These are phyloP conservation scores for Neofusicoccum cordaticola DNA, from an alignment of 2,329 filamentous ascomycete genomes.

Conservation along the genomic window DNA sequence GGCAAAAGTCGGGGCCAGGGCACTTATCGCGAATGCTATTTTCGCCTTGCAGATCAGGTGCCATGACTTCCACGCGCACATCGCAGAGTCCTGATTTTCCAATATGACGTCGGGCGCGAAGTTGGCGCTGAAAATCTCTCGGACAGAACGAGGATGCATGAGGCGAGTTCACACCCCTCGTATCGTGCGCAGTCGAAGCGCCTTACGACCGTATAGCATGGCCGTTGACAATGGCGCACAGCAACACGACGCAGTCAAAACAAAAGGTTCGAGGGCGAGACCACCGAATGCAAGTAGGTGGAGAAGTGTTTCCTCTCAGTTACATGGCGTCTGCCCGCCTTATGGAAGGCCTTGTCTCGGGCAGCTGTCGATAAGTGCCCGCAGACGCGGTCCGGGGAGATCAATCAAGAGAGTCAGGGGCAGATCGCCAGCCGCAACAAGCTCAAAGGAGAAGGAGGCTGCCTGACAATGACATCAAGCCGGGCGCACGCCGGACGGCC, in stretches of 20 bases:
- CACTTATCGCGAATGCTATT: too few species aligned
- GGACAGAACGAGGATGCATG: not conserved
- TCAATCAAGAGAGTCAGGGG: conserved; percentile 7
- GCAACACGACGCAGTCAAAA: too few species aligned
- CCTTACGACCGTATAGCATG: not conserved
- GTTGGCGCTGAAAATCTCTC: not conserved
- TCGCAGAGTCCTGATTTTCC: not conserved
- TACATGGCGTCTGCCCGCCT: not conserved
- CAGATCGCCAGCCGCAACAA: not conserved
- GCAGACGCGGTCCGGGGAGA: not conserved
- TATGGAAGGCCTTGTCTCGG: conserved; percentile 3
- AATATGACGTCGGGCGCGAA: not conserved
- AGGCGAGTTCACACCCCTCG: not conserved
- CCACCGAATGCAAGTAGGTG: not conserved
- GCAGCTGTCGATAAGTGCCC: conserved; percentile 8
- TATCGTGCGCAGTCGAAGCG: not conserved
- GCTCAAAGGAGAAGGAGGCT: not conserved
- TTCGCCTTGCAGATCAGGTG: too few species aligned
- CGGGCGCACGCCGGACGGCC: not conserved
- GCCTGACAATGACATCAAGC: not conserved
- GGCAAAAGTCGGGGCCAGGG: too few species aligned
- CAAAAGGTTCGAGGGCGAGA: too few species aligned
- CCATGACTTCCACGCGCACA: too few species aligned
- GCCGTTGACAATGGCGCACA: too few species aligned
- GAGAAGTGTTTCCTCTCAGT: not conserved